Conservation (phyloP, 1,284 basidiomycete species). For the Ganoderma resinaceum region DNA sequence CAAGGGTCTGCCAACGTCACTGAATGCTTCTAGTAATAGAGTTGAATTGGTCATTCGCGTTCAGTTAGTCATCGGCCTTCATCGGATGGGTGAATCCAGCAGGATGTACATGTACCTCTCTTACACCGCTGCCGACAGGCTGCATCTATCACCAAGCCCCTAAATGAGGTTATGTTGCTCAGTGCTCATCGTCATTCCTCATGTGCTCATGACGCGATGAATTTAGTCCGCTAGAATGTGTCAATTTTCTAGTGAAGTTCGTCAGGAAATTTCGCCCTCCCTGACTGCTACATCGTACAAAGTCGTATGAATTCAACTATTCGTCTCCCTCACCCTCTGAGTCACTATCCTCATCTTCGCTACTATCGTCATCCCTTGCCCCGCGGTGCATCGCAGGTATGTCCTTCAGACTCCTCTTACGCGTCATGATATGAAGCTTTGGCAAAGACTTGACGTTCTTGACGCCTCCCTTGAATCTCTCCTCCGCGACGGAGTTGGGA, state of each 20-base stretch:
- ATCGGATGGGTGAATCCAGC: too few species aligned
- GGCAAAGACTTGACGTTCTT: neutral
- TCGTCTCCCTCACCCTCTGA: neutral
- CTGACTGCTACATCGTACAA: neutral
- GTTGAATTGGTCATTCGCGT: neutral
- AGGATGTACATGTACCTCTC: too few species aligned
- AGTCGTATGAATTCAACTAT: neutral
- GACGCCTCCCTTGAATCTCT: neutral
- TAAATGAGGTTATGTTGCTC: too few species aligned
- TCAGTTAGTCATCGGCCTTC: too few species aligned
- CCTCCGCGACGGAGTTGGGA: neutral
- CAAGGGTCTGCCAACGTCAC: neutral
- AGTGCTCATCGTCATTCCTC: too few species aligned
- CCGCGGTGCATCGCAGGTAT: neutral
- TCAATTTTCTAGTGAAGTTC: neutral
- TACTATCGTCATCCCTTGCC: neutral
- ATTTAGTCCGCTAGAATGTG: too few species aligned
- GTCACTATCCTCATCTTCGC: too few species aligned
- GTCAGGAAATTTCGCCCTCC: neutral
- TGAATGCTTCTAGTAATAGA: neutral
- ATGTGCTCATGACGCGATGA: too few species aligned
- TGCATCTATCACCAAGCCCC: too few species aligned
- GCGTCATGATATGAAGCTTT: neutral
- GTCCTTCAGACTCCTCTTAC: neutral
- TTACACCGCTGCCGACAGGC: too few species aligned